Conservation (phyloP, 1,284 basidiomycete genomes). For the Apiotrichum siamense region DNA sequence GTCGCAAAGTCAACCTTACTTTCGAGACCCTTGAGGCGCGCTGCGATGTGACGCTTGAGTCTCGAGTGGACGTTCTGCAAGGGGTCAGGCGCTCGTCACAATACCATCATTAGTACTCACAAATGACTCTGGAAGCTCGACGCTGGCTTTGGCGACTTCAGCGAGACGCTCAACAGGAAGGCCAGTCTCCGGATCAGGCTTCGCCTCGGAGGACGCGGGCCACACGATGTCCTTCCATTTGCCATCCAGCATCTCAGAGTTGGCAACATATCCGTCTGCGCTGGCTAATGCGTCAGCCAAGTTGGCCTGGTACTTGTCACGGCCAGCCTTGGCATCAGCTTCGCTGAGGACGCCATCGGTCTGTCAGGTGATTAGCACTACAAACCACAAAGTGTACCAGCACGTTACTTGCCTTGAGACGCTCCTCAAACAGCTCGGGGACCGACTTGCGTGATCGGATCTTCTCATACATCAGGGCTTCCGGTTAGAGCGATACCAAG, state of each 20-base stretch:
- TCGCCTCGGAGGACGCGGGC: slow-evolving; percentile 58
- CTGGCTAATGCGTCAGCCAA: slow-evolving; percentile 59
- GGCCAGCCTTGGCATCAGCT: slow-evolving; percentile 53
- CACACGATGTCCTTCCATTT: slow-evolving; percentile 66
- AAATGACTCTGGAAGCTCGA: slow-evolving; percentile 65
- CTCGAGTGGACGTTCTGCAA: slow-evolving; percentile 68
- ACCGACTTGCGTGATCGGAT: slow-evolving; percentile 70
- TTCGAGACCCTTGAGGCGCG: slow-evolving; percentile 64
- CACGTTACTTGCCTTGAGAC: slow-evolving; percentile 58
- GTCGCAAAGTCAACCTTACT: slow-evolving; percentile 77
- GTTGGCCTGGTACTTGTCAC: slow-evolving; percentile 56
- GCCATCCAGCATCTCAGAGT: slow-evolving; percentile 55
- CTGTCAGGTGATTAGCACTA: slow-evolving; percentile 45
- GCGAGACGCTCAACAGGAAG: slow-evolving; percentile 54
- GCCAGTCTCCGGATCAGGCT: slow-evolving; percentile 62
- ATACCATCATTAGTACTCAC: slow-evolving; percentile 50
- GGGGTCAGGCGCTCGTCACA: too few relatives aligned
- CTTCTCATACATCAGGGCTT: slow-evolving; percentile 73
- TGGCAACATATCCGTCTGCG: slow-evolving; percentile 53
- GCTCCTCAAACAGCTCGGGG: slow-evolving; percentile 72
- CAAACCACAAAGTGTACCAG: too few relatives aligned
- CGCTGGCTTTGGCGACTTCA: slow-evolving; percentile 62
- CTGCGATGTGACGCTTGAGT: slow-evolving; percentile 70
- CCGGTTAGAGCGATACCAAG: slow-evolving; percentile 5
- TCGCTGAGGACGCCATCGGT: slow-evolving; percentile 55